Base-by-base conservation (phyloP, 805 yeast species). In the Candida sakaeoensis region DNA sequence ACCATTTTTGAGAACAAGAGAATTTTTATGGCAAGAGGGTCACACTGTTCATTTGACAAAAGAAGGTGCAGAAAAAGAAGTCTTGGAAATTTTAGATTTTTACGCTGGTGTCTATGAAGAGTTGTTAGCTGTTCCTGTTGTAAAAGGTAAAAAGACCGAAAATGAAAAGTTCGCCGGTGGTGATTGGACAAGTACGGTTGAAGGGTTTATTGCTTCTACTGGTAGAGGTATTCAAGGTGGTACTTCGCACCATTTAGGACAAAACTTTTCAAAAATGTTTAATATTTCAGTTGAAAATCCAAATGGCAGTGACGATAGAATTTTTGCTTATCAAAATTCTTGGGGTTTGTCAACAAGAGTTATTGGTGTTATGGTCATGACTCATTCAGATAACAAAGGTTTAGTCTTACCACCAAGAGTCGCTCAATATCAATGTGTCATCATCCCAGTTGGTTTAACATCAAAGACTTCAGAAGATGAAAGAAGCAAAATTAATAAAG, bases 181-280 rank as follows among this genome's bases (percentile, higher is more conserved):
- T 62, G 80, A 79, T 52, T 93, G 80, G 74, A 91, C 98, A 48
- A 88, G 97, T 41, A 90, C 99, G 33, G 82, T 82, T 52, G 99
- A 93, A 70, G 98, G 98, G 51, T 93, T 85, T 62, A 88, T 93
- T 54, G 95, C 96, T 52, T 86, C 96, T 46, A 93, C 98, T 41
- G 99, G 99, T 55, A 86, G 99, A 75, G 99, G 98, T 76, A 93
- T 93, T 54, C 99, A 93, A 72, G 99, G 98, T 68, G 99, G 91
- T 45, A 93, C 99, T 26, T 89, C 97, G 27, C 99, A 93, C 72
- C 93, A 90, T 62, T 74, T 93, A 62, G 99, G 99, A 52, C 95
- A 88, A 67, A 93, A 93, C 77, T 93, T 93, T 74, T 90, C 98
- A 52, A 91, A 90, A 72, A 93, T 93, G 99, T 93, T 93, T 71